These are phyloP conservation scores for Choiromyces venosus DNA, from an alignment of 495 filamentous ascomycete genomes.

Conservation along the genomic window DNA sequence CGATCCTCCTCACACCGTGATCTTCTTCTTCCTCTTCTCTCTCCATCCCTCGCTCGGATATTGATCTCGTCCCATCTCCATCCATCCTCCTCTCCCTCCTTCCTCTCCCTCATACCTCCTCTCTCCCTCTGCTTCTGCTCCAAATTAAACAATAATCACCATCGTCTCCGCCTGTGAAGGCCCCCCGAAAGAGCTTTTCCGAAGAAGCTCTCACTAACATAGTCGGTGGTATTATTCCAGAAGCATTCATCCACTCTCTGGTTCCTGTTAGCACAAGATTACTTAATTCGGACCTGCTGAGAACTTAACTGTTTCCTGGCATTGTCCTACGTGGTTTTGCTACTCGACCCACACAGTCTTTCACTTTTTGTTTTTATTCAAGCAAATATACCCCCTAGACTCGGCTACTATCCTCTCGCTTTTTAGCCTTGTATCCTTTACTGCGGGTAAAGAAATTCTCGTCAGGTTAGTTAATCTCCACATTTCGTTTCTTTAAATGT, in stretches of 20 bases:
- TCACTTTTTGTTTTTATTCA: constrained; percentile 17
- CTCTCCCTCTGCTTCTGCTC: constrained; percentile 9
- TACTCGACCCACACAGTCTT: constrained; percentile 18
- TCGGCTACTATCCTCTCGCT: constrained; percentile 8
- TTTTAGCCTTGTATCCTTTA: constrained; percentile 3
- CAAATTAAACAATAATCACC: constrained; percentile 22
- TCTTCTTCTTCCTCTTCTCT: constrained; percentile 20
- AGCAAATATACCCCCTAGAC: constrained; percentile 10
- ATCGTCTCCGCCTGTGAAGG: constrained; percentile 16
- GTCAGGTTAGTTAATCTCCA: constrained; percentile 20
- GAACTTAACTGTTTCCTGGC: constrained; percentile 32
- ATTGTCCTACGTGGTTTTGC: constrained; percentile 17
- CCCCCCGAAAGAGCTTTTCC: constrained; percentile 25
- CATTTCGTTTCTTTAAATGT: neutral
- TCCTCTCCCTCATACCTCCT: constrained; percentile 5
- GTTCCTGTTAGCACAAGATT: constrained; percentile 5
- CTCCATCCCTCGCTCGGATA: constrained; percentile 36
- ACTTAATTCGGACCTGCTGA: constrained; percentile 15
- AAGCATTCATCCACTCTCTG: neutral
- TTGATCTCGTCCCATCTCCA: constrained; percentile 7
- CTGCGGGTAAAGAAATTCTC: constrained; percentile 25
- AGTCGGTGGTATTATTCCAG: neutral
- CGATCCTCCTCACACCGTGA: constrained; percentile 26
- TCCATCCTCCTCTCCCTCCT: constrained; percentile 8
- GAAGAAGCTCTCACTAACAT: neutral